Evolutionary conservation across 768 basidiomycete genomes (phyloP).

Genomic region (Hygrophorus pudorinus): DNA sequence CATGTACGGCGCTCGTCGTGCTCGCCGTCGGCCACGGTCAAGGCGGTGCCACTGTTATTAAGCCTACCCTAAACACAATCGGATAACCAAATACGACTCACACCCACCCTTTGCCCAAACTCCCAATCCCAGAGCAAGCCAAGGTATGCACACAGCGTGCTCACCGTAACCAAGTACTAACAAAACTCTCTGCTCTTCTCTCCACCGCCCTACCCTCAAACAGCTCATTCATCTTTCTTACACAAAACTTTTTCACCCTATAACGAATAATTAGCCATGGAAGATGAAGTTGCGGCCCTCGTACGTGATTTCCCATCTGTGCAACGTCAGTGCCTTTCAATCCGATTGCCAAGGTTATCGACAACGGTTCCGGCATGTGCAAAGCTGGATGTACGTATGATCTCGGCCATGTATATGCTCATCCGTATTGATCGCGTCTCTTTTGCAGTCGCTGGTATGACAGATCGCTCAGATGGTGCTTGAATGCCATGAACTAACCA

Average conservation of each 20-base stretch:
- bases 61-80: no score
- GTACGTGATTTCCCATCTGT: conserved; percentile 19
- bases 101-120: not conserved
- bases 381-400: conserved; percentile 88
- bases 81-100: not conserved
- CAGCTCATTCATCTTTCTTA: conserved; percentile 7
- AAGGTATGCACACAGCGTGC: not conserved
- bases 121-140: not conserved
- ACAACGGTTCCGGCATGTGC: conserved; percentile 99
- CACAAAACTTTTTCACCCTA: conserved; percentile 5
- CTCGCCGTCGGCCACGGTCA: no score
- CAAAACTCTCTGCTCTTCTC: not conserved
- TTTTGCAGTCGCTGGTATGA: conserved; percentile 52
- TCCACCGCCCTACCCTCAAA: not conserved
- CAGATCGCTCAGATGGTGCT: conserved; percentile 4
- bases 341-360: conserved; percentile 51
- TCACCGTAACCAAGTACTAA: not conserved
- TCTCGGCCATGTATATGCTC: not conserved
- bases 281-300: conserved; percentile 39
- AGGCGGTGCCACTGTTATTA: no score
- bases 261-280: conserved; percentile 33
- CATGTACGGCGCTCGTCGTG: no score
- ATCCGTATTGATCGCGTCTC: conserved; percentile 12
- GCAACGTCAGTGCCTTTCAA: conserved; percentile 2
- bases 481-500: conserved; percentile 14